Base-by-base conservation (phyloP, 208 protist genomes). In the Leishmania braziliensis region DNA sequence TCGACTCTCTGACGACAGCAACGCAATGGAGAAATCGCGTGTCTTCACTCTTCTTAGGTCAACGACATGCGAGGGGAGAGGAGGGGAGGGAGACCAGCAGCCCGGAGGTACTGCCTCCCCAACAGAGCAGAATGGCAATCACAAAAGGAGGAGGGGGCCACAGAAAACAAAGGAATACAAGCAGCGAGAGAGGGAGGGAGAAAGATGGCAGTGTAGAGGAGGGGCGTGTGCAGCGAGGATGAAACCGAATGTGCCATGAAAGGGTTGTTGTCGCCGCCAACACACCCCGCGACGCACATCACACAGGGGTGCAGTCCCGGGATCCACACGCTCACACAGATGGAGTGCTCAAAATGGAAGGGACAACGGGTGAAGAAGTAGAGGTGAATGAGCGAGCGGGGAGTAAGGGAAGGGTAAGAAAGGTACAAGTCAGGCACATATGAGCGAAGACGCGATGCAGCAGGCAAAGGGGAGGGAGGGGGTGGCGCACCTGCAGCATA, bases 101-200 rank as follows among this genome's bases (percentile, higher is more conserved):
- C 3, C 9, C 62, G 14, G 5, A 39, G 1, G 12, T n/a, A 12
- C 62, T 4, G 62, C 3, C 10, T 14, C 58, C n/a, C 62, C 3
- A 39, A n/a, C 56, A 62, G 56, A 26, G 56, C 56, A 26, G 56
- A 62, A 62, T 16, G 23, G 56, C 20, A 26, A 16, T n/a, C 56
- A 62, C 56, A 26, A 26, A 26, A 26, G 56, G 23, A 16, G 56
- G 9, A 62, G 56, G 56, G 9, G 56, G 26, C 2, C 4, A 62
- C 23, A 26, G 56, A 62, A 26, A 26, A 62, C 56, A 26, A 26
- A 62, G 56, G 23, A 26, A 62, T 16, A 62, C 56, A 26, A 26
- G 20, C 56, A 62, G 56, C 56, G 23, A 62, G 56, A 62, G 56
- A 62, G 56, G 71, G 86, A 82, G 75, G 89, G 84, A 0, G 88